phyloP scores from a whole-genome alignment of 805 yeast genomes.

The Teunomyces panamensis region DNA sequence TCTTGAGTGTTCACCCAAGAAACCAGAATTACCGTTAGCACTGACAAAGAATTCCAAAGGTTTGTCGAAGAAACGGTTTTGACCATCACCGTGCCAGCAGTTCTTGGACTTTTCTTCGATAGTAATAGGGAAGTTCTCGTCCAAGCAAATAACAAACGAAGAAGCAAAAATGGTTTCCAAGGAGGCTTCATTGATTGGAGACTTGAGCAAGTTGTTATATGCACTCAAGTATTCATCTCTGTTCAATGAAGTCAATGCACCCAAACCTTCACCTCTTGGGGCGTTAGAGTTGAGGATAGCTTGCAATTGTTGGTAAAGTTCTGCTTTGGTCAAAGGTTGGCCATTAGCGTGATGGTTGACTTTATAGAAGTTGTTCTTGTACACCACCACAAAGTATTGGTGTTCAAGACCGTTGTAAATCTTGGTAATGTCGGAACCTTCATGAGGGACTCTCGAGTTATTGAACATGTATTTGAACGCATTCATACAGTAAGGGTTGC shows the following conservation, averaged over 20 bases:
- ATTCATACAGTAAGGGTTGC: slow-evolving; percentile 91
- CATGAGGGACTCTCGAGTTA: slow-evolving; percentile 76
- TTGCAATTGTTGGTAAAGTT: slow-evolving; percentile 57
- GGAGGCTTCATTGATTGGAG: slow-evolving; percentile 60
- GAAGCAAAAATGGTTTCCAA: slow-evolving; percentile 70
- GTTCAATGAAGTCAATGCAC: slow-evolving; percentile 77
- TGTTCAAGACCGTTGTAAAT: slow-evolving; percentile 49
- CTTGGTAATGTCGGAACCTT: slow-evolving; percentile 60
- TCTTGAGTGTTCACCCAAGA: slow-evolving; percentile 93
- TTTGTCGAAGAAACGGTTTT: slow-evolving; percentile 88
- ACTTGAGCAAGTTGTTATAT: slow-evolving; percentile 53
- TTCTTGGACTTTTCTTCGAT: slow-evolving; percentile 79
- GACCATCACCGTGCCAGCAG: slow-evolving; percentile 95
- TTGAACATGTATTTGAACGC: slow-evolving; percentile 89
- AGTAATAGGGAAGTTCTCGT: slow-evolving; percentile 67
- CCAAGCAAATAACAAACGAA: slow-evolving; percentile 79
- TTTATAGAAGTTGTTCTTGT: slow-evolving; percentile 79
- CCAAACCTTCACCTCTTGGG: slow-evolving; percentile 56
- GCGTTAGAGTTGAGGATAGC: slow-evolving; percentile 44
- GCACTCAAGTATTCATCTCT: slow-evolving; percentile 76
- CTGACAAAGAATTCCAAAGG: slow-evolving; percentile 81
- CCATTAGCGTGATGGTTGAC: slow-evolving; percentile 56
- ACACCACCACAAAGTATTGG: slow-evolving; percentile 68
- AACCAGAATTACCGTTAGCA: slow-evolving; percentile 85
- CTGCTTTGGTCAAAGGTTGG: slow-evolving; percentile 42